Evolutionary conservation across 306 rosid species (phyloP).

Genomic region (Geum urbanum): DNA sequence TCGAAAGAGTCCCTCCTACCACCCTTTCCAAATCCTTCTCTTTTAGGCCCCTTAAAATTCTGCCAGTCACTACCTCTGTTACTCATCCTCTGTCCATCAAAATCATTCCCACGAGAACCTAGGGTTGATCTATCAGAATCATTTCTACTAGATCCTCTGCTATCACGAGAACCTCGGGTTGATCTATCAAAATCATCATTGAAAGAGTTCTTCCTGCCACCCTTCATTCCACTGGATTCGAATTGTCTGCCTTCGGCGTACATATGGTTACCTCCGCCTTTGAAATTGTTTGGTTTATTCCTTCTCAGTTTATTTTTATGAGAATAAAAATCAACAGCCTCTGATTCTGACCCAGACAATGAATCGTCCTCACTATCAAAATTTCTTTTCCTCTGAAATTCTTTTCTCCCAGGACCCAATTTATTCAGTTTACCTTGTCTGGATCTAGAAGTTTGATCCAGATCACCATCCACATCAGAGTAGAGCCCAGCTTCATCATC

Average conservation of each 20-base stretch:
- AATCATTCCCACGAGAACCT: conserved; percentile 31
- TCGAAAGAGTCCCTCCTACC: conserved; percentile 9
- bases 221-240: conserved; percentile 35
- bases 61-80: conserved; percentile 30
- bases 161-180: conserved; percentile 30
- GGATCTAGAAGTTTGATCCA: conserved; percentile 34
- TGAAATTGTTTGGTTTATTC: conserved; percentile 16
- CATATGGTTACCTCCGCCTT: not conserved
- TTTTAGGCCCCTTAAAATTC: conserved; percentile 21
- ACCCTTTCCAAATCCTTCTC: conserved; percentile 33
- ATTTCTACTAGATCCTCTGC: conserved; percentile 45
- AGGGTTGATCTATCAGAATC: conserved; percentile 42
- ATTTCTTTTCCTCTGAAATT: conserved; percentile 31
- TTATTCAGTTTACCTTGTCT: conserved; percentile 36
- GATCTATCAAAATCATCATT: conserved; percentile 44
- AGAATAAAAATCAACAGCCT: conserved; percentile 18
- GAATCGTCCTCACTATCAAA: conserved; percentile 20
- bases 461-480: conserved; percentile 70
- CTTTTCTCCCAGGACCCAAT: conserved; percentile 36
- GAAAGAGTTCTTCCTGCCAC: conserved; percentile 39
- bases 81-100: conserved; percentile 34
- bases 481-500: conserved; percentile 65
- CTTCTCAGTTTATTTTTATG: conserved; percentile 19
- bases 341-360: conserved; percentile 37
- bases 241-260: conserved; percentile 3